Evolutionary conservation across 441 rosid species (phyloP).

Genomic region (Gossypium lobatum): DNA sequence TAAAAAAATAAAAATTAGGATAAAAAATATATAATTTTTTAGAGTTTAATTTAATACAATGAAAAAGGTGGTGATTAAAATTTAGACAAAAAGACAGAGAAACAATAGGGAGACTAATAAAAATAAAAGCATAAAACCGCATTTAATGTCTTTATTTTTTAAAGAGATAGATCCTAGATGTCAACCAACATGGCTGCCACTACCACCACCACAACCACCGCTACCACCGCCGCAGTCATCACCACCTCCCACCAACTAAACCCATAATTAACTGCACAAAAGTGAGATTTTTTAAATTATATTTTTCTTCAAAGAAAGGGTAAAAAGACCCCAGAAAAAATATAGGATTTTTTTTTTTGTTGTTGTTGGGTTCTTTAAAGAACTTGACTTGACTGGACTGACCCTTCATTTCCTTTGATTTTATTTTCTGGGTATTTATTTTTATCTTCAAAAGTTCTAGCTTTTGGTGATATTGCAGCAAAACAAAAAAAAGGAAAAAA

Average conservation of each 20-base stretch:
- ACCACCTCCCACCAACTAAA: background rate
- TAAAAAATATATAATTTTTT: background rate
- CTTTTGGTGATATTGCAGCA: background rate
- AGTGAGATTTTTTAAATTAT: background rate
- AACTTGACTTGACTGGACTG: conserved; percentile 1
- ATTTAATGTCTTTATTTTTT: background rate
- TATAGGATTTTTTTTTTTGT: background rate
- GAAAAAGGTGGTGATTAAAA: background rate
- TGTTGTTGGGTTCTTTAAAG: background rate
- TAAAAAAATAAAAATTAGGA: background rate
- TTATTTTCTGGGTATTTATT: background rate
- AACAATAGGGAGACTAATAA: conserved; percentile 7
- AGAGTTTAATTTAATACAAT: background rate
- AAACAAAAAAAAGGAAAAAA: background rate
- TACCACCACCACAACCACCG: background rate
- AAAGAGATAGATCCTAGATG: background rate
- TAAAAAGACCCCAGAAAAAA: background rate
- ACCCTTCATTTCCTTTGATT: background rate
- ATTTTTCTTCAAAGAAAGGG: background rate
- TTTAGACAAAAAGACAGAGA: conserved; percentile 2
- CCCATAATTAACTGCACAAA: background rate
- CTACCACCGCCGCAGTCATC: background rate
- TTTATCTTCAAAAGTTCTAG: background rate
- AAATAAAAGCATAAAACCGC: conserved; percentile 15
- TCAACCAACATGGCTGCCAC: background rate